Evolutionary conservation across 768 basidiomycete genomes (phyloP), one percentile per base, ranked within the genome.

Genomic region (Chalciporus sphaerocephalus): DNA sequence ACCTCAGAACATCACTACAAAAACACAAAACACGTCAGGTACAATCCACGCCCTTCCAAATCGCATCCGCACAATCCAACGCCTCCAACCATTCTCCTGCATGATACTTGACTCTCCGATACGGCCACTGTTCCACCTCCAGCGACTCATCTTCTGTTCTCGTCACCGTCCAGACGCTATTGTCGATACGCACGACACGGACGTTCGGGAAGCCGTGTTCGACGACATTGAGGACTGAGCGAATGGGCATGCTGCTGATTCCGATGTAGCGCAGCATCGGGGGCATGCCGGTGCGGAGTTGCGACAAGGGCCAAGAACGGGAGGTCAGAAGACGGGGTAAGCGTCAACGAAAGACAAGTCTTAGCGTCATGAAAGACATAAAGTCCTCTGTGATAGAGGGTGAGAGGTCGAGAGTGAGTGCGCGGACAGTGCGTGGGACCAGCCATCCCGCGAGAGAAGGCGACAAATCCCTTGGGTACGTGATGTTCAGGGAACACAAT

Each of bases 401-500:
- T 33, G 57, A 48, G 15, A 67, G 43, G 32, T 78, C 76, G 30
- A 81, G 56, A 12, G 69, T 68, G 40, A 83, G 57, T 12, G 78
- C 74, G 5, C 64, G 60, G 3, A 84, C 73, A 28, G 54, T 70
- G 20, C 78, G 60, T 7, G 85, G 85, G 25, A 88, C 74, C 22
- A 87, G 66, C 83, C 84, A 86, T 37, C 78, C 73, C 7, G 83
- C 83, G 16, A 87, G 65, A 2, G 79, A 76, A 0, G 82, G 73
- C 1, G 80, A 73, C 30, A 87, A 62, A 58, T 85, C 84, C 49
- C 69, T 66, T 2, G 85, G 85, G 54, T 85, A 78, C 5, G 78
- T 78, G 43, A 85, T 82, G 41, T 69, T 73, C 44, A 87, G 59
- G 30, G 71, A 73, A n/a, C 64, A 72, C 40, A 88, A 60, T 11